Evolutionary conservation across 23 red algal genomes (phyloP), one percentile per base, ranked within the genome.

Genomic region (Gracilaria domingensis): DNA sequence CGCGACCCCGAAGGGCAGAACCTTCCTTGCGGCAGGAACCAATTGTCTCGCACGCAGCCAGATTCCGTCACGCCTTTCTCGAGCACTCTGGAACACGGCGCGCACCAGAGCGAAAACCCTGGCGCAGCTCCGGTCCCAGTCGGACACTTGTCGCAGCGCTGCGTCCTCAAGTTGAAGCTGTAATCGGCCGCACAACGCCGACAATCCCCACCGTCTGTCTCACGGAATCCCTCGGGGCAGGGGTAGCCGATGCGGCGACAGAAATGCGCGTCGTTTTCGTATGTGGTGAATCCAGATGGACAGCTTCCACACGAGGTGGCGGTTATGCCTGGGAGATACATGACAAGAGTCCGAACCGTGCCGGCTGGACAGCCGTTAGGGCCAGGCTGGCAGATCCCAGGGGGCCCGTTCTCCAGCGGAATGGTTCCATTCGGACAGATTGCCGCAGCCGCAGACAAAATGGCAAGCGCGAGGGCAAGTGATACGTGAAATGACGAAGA

Each of bases 231-330:
- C 7, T 14, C 13, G 65, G 65, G 65, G 65, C 65, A 70, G 65
- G 65, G 65, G 28, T 24, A 70, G 23, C 65, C 65, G 28, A 70
- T 38, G 23, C 65, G 65, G 28, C 65, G 65, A 26, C 65, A 70
- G 30, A 28, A 2, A 4, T 17, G 65, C 4, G 65, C 65, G 35
- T 70, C 65, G 65, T 70, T 70, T 17, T 70, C 5, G 25, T 33
- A 70, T 4, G 65, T 70, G 14, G 65, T 33, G 25, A 38, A 70
- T 24, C 65, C 65, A 25, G 65, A 70, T 1, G 65, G 28, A 34
- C 65, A 70, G 65, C 17, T 16, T 33, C 28, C 5, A 70, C 65
- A 70, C 25, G 13, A 14, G 23, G 65, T 70, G 14, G 16, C 35
- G 3, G 18, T 5, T 17, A 5, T 35, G 25, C 65, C 65, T 9